Base-by-base conservation (phyloP, 768 basidiomycete genomes). In the Imleria badia region DNA sequence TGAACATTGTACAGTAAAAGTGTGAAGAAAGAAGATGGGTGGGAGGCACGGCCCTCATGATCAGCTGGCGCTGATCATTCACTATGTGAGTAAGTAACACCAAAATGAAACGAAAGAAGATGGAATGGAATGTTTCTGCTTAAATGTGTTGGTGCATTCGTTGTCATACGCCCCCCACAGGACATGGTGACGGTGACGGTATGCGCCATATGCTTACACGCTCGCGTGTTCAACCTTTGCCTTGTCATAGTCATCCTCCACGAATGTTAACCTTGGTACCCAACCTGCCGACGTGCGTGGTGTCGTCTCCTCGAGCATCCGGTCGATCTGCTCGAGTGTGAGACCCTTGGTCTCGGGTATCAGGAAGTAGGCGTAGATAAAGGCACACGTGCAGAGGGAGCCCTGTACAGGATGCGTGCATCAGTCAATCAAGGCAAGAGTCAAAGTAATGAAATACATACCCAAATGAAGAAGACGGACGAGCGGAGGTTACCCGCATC, bases 401-500 rank as follows among this genome's bases (percentile, higher is more conserved):
- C 79, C 80, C 64, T 65, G 14, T 39, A 13, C 1, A 7, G 22
- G 2, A 29, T 19, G 3, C 19, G 3, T 6, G 26, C 3, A 26
- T 26, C 26, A 26, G 45, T 19, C 20, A 1, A 39, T 31, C 30
- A 30, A 38, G 12, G 12, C 11, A 20, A 15, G 20, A 3, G 26
- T 19, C 5, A n/a, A 5, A 2, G 12, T 15, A 6, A 17, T 26
- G 72, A 72, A 22, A 76, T 76, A 55, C 63, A 6, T 48, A 64
- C 63, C 91, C 91, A 94, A 70, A 94, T 80, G 78, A 92, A 93
- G 83, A 94, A 94, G 66, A 92, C 89, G 68, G 87, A 89, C 42
- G 78, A 77, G 47, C 80, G 76, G 33, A 91, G 82, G 58, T 79
- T 75, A 19, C 64, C 64, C 1, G 65, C 54, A 19, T 62, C 72